Base-by-base conservation (phyloP, 192 early-diverging fungal genomes). In the Coemansia javaensis region DNA sequence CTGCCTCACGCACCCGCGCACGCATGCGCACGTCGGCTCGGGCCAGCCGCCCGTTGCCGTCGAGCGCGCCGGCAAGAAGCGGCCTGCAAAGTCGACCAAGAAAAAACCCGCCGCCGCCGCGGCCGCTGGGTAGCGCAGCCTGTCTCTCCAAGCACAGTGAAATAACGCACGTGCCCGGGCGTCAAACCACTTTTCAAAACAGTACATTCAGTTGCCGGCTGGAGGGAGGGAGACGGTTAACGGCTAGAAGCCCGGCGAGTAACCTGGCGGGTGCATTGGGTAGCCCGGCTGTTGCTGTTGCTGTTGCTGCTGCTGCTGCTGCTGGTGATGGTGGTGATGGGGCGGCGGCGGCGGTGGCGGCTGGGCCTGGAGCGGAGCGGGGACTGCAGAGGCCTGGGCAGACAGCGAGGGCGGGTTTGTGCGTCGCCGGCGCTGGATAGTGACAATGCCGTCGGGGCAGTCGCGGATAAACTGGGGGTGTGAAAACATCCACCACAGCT, bases 401-500 rank as follows among this genome's bases (percentile, higher is more conserved):
- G 69, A 56, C 13, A 63, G 44, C 2, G 69, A 34, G n/a, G 69
- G 43, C 11, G 69, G 69, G 33, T 65, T 75, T n/a, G 71, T 66
- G 35, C 71, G 58, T 10, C 64, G 40, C 30, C 71, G 54, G 21
- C 71, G 58, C 44, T 63, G 63, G 52, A 75, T 75, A 34, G 55
- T 75, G 32, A 66, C 56, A 35, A 75, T 75, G 7, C 51, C 54
- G 27, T 75, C 71, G 1, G 64, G 71, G 27, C 40, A 42, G 51
- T 57, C 54, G 24, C 71, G 63, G 43, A 61, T 32, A 24, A 75
- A 75, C 53, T 67, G 59, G 5, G 64, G 56, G 37, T 75, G 71
- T 21, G 59, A 63, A 20, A 66, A 75, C 63, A 67, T 67, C 63
- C 64, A 67, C 71, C 71, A 75, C 49, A 75, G 42, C 40, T 53